A percentile compares a stretch with the other conserved stretches of the same genome.
phyloP scores from a whole-genome alignment of 2,329 filamentous ascomycete genomes.

The Dactylellina cionopaga region DNA sequence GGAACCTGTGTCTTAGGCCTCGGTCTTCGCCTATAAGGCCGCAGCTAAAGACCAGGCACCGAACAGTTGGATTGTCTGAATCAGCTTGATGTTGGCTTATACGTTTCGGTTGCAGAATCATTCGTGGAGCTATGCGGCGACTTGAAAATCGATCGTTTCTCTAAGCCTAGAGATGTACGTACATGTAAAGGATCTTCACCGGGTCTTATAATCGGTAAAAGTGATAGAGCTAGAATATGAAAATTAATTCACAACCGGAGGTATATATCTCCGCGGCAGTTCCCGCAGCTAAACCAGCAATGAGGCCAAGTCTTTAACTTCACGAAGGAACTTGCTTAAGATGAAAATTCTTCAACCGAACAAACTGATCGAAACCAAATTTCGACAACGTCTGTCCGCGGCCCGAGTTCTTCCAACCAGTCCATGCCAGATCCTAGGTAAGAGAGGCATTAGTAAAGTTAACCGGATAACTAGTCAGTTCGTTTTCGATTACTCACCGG shows the following conservation, averaged over 20 bases:
- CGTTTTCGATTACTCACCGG: constrained; percentile 71
- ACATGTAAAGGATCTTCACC: background rate
- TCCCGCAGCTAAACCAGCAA: background rate
- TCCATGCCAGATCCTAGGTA: constrained; percentile 86
- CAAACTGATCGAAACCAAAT: constrained; percentile 94
- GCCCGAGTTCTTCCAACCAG: constrained; percentile 96
- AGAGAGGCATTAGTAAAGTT: constrained; percentile 54
- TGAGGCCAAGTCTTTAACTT: constrained; percentile 6
- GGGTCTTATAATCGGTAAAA: constrained; percentile 12
- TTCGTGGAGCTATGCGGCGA: no score
- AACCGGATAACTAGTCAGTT: constrained; percentile 23
- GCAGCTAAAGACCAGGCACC: no score
- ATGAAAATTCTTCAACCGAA: constrained; percentile 96
- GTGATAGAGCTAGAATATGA: constrained; percentile 8
- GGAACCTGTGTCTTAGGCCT: no score
- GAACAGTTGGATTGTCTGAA: no score
- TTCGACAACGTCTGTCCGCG: constrained; percentile 88
- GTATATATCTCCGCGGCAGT: constrained; percentile 11
- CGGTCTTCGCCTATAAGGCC: no score
- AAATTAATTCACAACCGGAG: constrained; percentile 2
- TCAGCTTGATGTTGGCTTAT: no score
- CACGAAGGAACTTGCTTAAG: constrained; percentile 77
- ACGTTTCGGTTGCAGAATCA: no score
- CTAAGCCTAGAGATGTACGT: no score
- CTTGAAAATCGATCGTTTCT: no score